phyloP scores from a whole-genome alignment of 225 moss, liverwort and hornwort genomes.

The Sphagnum tenellum region DNA sequence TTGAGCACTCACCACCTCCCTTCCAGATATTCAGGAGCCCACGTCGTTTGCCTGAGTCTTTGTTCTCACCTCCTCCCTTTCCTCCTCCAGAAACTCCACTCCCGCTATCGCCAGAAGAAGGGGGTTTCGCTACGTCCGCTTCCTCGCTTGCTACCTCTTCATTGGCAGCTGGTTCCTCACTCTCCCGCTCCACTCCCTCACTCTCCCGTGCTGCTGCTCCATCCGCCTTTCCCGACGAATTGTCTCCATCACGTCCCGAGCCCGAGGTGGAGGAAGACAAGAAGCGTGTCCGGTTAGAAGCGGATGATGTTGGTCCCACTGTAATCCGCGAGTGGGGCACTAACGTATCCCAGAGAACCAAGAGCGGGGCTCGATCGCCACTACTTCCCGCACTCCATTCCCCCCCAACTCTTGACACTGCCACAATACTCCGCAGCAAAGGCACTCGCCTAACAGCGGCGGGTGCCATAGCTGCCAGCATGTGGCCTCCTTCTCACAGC shows the following conservation, averaged over 20 bases:
- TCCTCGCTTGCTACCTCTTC: conserved; percentile 10
- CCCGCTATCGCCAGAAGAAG: conserved; percentile 9
- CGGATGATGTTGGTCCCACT: conserved; percentile 12
- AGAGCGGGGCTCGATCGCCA: conserved; percentile 22
- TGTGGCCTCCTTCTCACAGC: conserved; percentile 25
- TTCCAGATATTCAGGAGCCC: conserved; percentile 1
- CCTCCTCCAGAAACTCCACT: conserved; percentile 23
- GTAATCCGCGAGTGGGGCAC: conserved; percentile 31
- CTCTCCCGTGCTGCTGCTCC: conserved; percentile 20
- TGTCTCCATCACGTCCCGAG: conserved; percentile 22
- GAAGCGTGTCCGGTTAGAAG: conserved; percentile 21
- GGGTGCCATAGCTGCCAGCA: conserved; percentile 64
- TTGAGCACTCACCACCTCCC: conserved; percentile 1
- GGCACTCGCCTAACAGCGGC: conserved; percentile 58
- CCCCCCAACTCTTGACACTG: conserved; percentile 11
- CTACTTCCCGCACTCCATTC: conserved; percentile 22
- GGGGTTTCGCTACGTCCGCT: conserved; percentile 11
- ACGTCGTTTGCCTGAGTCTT: neutral
- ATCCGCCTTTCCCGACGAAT: conserved; percentile 16
- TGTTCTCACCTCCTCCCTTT: neutral
- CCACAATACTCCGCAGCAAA: conserved; percentile 37
- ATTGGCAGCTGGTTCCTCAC: conserved; percentile 15
- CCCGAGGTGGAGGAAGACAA: conserved; percentile 21
- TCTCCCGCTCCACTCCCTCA: conserved; percentile 10
- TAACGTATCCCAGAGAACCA: conserved; percentile 46